Evolutionary conservation across 2,329 filamentous ascomycete genomes (phyloP).

Genomic region (Hypoxylon sp.): DNA sequence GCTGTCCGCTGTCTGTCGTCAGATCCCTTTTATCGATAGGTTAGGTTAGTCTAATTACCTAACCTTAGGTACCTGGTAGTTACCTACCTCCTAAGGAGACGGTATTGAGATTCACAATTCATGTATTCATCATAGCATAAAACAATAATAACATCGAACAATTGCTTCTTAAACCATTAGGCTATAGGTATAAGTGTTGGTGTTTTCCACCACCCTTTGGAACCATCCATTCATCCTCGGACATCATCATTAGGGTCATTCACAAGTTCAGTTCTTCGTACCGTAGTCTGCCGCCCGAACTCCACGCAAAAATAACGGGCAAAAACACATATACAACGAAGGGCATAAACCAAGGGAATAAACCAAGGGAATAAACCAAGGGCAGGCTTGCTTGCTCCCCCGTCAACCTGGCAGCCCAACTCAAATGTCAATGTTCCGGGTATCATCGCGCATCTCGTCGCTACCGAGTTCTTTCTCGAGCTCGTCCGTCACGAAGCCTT

Average conservation of each 20-base stretch:
- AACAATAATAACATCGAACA: constrained; percentile 5
- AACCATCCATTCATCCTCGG: constrained; percentile 18
- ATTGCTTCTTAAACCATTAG: constrained; percentile 11
- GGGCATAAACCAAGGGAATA: constrained; percentile 17
- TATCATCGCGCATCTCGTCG: constrained; percentile 68
- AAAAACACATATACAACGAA: constrained; percentile 14
- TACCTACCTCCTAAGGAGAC: too few relatives aligned
- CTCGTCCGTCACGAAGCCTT: constrained; percentile 92
- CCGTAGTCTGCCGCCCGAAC: constrained; percentile 35
- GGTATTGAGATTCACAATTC: too few relatives aligned
- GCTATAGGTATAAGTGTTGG: constrained; percentile 4
- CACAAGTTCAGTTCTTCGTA: background rate
- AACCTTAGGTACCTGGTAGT: too few relatives aligned
- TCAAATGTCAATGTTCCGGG: constrained; percentile 62
- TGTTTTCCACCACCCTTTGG: constrained; percentile 18
- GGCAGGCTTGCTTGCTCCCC: background rate
- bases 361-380: constrained; percentile 14
- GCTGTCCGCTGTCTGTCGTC: too few relatives aligned
- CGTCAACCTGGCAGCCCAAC: constrained; percentile 5
- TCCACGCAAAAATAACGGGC: constrained; percentile 27
- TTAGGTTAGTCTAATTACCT: too few relatives aligned
- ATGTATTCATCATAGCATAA: background rate
- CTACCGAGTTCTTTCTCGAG: constrained; percentile 85
- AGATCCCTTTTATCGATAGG: constrained; percentile 5
- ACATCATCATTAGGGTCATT: constrained; percentile 39